Conservation (phyloP, 371 early-diverging fungal genomes). For the Quaeritorhiza haematococci region DNA sequence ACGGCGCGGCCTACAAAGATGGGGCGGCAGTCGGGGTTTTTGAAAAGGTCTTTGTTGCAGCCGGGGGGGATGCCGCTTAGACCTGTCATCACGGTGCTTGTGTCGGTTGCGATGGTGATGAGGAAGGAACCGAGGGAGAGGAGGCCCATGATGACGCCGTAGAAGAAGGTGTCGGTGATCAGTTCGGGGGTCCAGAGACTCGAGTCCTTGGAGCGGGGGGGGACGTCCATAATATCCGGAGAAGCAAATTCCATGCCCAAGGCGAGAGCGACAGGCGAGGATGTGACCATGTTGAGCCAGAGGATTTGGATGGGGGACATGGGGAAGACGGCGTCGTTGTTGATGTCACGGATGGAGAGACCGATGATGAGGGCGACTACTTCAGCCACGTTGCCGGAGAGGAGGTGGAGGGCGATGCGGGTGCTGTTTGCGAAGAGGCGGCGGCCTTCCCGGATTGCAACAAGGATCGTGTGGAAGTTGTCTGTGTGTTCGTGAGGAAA, state of each 20-base stretch:
- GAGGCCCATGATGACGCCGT: constrained; percentile 9
- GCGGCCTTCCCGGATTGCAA: constrained; percentile 77
- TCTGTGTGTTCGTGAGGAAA: constrained; percentile 15
- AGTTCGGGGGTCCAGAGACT: too few relatives aligned
- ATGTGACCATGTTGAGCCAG: constrained; percentile 77
- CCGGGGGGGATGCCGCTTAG: too few relatives aligned
- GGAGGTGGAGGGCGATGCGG: constrained; percentile 85
- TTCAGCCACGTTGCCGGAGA: constrained; percentile 77
- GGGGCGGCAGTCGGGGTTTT: too few relatives aligned
- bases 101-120: too few relatives aligned
- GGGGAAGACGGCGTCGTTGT: too few relatives aligned
- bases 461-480: constrained; percentile 81
- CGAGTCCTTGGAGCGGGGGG: too few relatives aligned
- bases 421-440: constrained; percentile 86
- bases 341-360: not conserved
- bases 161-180: constrained; percentile 10
- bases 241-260: constrained; percentile 18
- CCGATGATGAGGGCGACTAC: constrained; percentile 12
- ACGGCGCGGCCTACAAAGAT: too few relatives aligned
- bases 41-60: too few relatives aligned
- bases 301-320: constrained; percentile 85
- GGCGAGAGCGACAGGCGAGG: constrained; percentile 56
- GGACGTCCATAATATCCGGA: constrained; percentile 21
- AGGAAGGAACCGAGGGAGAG: constrained; percentile 3
- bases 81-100: too few relatives aligned